Conservation (phyloP, 106 monocot species). For the Phalaenopsis equestris region DNA sequence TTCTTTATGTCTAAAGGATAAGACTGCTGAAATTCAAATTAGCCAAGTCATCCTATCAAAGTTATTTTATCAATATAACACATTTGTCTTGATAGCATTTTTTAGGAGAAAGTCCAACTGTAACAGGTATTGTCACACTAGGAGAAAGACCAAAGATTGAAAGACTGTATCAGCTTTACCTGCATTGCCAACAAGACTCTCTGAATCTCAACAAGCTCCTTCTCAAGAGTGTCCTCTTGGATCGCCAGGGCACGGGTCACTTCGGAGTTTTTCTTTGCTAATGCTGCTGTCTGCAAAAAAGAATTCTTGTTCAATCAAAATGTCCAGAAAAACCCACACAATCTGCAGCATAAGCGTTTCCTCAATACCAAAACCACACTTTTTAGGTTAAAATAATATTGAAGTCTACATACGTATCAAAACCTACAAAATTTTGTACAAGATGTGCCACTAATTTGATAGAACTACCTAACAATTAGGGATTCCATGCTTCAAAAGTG, state of each 20-base stretch:
- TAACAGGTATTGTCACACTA: no score
- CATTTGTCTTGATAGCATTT: no score
- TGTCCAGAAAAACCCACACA: neutral
- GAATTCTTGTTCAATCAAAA: neutral
- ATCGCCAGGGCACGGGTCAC: slow-evolving; percentile 64
- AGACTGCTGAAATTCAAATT: no score
- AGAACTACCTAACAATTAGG: neutral
- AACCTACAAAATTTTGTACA: neutral
- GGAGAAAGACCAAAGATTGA: no score
- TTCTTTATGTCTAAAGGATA: no score
- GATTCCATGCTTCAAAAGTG: neutral
- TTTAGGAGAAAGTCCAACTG: no score
- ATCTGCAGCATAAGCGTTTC: neutral
- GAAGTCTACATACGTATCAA: neutral
- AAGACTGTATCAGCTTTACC: slow-evolving; percentile 21
- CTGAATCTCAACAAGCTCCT: slow-evolving; percentile 91
- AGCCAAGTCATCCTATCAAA: no score
- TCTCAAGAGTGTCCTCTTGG: slow-evolving; percentile 88
- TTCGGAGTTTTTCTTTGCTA: slow-evolving; percentile 85
- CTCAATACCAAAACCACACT: neutral
- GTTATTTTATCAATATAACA: no score
- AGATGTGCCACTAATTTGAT: neutral
- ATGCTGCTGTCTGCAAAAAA: slow-evolving; percentile 58
- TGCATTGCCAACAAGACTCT: slow-evolving; percentile 92
- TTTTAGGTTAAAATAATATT: neutral